Conservation (phyloP, 768 basidiomycete genomes). For the Panellus pusillus region DNA sequence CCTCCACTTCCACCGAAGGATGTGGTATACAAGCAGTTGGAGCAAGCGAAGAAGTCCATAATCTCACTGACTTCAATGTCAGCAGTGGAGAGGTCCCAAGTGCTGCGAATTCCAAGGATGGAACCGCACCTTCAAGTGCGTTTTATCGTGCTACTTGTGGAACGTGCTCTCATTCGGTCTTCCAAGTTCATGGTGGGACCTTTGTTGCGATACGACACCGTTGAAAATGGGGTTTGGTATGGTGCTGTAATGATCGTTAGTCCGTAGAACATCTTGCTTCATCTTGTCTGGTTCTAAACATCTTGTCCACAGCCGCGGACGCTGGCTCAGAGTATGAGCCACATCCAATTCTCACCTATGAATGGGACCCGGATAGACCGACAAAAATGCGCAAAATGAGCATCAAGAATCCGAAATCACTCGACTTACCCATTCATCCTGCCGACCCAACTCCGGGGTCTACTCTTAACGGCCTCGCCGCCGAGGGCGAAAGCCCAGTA, state of each 20-base stretch:
- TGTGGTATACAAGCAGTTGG: conserved; percentile 26
- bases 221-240: conserved; percentile 79
- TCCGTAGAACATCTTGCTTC: conserved; percentile 40
- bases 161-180: not conserved
- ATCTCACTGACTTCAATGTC: conserved; percentile 49
- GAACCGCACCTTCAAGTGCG: conserved; percentile 71
- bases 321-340: conserved; percentile 78
- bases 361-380: conserved; percentile 65
- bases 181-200: conserved; percentile 86
- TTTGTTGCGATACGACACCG: conserved; percentile 82
- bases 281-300: conserved; percentile 1
- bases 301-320: conserved; percentile 58
- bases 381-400: conserved; percentile 3
- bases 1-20: conserved; percentile 57
- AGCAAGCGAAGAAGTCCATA: conserved; percentile 29
- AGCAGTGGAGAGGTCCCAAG: conserved; percentile 66
- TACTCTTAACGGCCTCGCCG: conserved; percentile 26
- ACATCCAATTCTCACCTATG: conserved; percentile 64
- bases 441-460: conserved; percentile 66
- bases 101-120: conserved; percentile 63
- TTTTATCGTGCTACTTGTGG: not conserved
- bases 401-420: conserved; percentile 30
- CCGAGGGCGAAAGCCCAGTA: conserved; percentile 20
- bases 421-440: conserved; percentile 70
- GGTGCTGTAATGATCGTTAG: conserved; percentile 89